Conservation (phyloP, 2,329 filamentous ascomycete species). For the Pestalotiopsis sp. region DNA sequence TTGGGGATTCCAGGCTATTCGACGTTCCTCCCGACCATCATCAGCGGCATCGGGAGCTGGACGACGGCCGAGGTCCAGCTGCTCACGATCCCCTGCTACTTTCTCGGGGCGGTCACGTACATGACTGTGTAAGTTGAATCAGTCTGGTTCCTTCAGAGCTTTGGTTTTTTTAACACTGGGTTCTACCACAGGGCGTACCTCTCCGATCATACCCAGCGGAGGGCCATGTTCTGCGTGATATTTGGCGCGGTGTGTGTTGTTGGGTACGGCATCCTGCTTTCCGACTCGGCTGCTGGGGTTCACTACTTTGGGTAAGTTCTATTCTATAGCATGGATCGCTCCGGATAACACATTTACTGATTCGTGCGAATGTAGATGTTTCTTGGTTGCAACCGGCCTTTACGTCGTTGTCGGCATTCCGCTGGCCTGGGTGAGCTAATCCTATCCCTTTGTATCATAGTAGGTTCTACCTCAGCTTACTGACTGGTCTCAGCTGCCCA, state of each 20-base stretch:
- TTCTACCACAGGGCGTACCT: slow-evolving; percentile 50
- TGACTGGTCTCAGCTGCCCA: slow-evolving; percentile 46
- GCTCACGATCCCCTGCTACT: slow-evolving; percentile 79
- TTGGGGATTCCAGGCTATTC: slow-evolving; percentile 59
- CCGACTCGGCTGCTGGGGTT: slow-evolving; percentile 59
- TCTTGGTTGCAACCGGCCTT: slow-evolving; percentile 74
- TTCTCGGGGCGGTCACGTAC: slow-evolving; percentile 71
- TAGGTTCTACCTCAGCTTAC: background rate
- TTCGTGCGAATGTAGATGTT: slow-evolving; percentile 48
- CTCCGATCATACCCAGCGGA: slow-evolving; percentile 68
- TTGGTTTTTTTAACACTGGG: background rate
- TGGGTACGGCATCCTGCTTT: slow-evolving; percentile 70
- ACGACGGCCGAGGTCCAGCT: slow-evolving; percentile 69
- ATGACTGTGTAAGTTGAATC: slow-evolving; percentile 45
- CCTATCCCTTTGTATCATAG: no score
- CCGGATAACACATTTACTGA: background rate
- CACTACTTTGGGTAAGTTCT: slow-evolving; percentile 64
- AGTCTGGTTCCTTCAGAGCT: background rate
- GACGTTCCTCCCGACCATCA: slow-evolving; percentile 80
- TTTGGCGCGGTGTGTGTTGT: slow-evolving; percentile 66
- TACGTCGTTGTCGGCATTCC: slow-evolving; percentile 63
- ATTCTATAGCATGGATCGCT: background rate
- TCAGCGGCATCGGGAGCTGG: slow-evolving; percentile 68
- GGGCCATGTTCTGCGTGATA: slow-evolving; percentile 65
- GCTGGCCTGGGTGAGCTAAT: slow-evolving; percentile 50